Base-by-base conservation (phyloP, 495 filamentous ascomycete genomes). In the Penicillium samsonianum region DNA sequence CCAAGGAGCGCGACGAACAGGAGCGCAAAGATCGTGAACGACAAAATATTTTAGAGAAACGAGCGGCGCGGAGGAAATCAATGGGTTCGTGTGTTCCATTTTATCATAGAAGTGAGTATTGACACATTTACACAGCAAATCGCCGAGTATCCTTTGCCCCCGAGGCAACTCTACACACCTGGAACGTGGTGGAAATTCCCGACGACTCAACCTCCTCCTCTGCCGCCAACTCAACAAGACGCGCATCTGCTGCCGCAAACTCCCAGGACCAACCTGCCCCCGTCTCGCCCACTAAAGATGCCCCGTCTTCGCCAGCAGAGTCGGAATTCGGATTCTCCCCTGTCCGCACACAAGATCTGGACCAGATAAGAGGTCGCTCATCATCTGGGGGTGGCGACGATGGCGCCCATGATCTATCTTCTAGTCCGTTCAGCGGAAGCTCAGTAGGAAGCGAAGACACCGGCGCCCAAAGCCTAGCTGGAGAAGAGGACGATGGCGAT, bases 91-190 rank as follows among this genome's bases (percentile, higher is more conserved):
- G 11, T 28, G 11, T 23, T 16, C 5, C 30, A 28, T 10, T 22
- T 10, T 17, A n/a, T 47, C 4, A n/a, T 26, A 16, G 31, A 38
- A 47, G 10, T 20, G 26, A 19, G 17, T 26, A 22, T 57, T 65
- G 25, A 65, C 52, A 30, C 30, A 17, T 26, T 35, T 25, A 30
- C 43, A 50, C 55, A 80, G 91, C 90, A 31, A 93, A 94, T 72
- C 89, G 95, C 64, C 85, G 94, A 56, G 94, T 99, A 38, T 97
- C 93, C 0, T 99, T 99, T 67, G 94, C 94, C 5, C 94, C 94
- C 2, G 94, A 99, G 72, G 94, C 94, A 14, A 99, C 94, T 9
- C 77, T 99, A 31, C 94, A 99, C 68, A 99, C 94, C 4, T 99
- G 96, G 85, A 92, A 97, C 67, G 92, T 96, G 50, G 83, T 96